phyloP scores from a whole-genome alignment of 2,329 filamentous ascomycete species.

The Talaromyces sp. region DNA sequence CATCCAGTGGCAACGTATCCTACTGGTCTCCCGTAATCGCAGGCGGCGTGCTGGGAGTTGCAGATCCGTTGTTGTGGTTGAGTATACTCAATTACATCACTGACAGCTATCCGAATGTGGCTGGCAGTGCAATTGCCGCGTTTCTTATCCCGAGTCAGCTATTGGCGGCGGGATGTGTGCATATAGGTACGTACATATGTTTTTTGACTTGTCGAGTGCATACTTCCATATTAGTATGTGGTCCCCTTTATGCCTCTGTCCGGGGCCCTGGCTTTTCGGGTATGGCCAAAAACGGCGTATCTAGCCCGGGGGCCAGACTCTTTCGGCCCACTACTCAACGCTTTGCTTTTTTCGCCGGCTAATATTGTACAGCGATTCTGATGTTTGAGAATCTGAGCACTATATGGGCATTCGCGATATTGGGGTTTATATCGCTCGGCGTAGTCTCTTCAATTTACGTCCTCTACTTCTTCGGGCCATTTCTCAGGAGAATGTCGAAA shows the following conservation, averaged over 20 bases:
- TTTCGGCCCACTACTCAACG: not conserved
- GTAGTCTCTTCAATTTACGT: conserved; percentile 44
- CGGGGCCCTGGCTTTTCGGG: not conserved
- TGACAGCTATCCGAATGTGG: conserved; percentile 45
- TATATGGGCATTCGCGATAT: conserved; percentile 44
- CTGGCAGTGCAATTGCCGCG: conserved; percentile 44
- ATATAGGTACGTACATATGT: conserved; percentile 35
- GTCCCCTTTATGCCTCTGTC: not conserved
- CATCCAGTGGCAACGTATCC: conserved; percentile 39
- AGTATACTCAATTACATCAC: conserved; percentile 47
- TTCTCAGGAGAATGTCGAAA: conserved; percentile 35
- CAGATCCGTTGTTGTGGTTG: conserved; percentile 47
- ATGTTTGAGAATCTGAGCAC: conserved; percentile 41
- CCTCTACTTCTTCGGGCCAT: conserved; percentile 43
- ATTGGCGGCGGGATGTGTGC: conserved; percentile 42
- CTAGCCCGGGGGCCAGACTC: not conserved
- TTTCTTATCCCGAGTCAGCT: conserved; percentile 47
- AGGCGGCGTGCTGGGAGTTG: conserved; percentile 42
- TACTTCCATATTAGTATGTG: not conserved
- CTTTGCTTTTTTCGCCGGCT: not conserved
- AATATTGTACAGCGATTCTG: conserved; percentile 25
- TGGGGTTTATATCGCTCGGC: conserved; percentile 43
- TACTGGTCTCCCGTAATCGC: conserved; percentile 46
- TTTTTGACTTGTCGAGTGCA: conserved; percentile 18
- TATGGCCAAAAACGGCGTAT: not conserved